phyloP scores from a whole-genome alignment of 2,329 filamentous ascomycete genomes.

The Golovinomyces cichoracearum region DNA sequence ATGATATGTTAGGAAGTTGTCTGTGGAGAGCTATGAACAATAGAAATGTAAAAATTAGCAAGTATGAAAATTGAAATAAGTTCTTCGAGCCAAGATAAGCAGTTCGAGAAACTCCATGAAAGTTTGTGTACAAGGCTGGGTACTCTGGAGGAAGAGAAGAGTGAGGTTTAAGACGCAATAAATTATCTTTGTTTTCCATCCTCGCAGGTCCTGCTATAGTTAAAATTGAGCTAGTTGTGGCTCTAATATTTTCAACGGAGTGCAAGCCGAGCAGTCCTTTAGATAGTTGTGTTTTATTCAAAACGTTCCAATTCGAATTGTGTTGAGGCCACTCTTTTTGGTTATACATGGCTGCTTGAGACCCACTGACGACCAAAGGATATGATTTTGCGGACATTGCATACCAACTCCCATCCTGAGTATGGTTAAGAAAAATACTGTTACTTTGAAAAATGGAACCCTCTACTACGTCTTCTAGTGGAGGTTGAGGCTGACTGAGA shows the following conservation, averaged over 20 bases:
- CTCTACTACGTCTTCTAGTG: slow-evolving; percentile 22
- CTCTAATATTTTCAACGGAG: slow-evolving; percentile 24
- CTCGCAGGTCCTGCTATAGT: slow-evolving; percentile 19
- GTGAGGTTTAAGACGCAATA: neutral
- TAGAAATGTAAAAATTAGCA: no score
- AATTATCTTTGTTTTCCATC: slow-evolving; percentile 12
- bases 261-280: slow-evolving; percentile 48
- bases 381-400: slow-evolving; percentile 71
- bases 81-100: no score
- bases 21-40: no score
- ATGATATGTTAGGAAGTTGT: no score
- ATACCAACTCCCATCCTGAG: slow-evolving; percentile 72
- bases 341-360: slow-evolving; percentile 26
- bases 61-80: no score
- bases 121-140: neutral
- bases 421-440: slow-evolving; percentile 67
- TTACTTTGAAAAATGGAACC: slow-evolving; percentile 28
- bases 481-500: slow-evolving; percentile 60
- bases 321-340: slow-evolving; percentile 26
- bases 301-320: slow-evolving; percentile 13
- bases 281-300: slow-evolving; percentile 23
- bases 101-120: no score
- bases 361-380: slow-evolving; percentile 53
- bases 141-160: neutral
- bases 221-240: slow-evolving; percentile 14